Percentiles rank a stretch among this genome's conserved stretches.
Evolutionary conservation across 2,329 filamentous ascomycete species (phyloP).

Genomic region (Neopestalotiopsis rosae): DNA sequence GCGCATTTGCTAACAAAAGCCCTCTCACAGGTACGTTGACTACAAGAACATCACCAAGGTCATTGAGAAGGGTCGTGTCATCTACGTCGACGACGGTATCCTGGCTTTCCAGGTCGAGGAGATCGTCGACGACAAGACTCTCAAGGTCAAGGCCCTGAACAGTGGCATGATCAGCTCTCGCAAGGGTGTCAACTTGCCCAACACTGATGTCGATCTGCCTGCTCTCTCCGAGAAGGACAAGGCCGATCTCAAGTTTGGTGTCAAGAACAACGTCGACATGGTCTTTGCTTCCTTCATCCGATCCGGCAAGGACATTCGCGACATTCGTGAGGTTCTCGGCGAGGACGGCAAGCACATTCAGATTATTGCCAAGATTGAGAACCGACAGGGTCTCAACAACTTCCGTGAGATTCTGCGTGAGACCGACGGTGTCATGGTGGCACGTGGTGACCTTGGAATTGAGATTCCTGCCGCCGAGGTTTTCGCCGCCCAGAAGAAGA

Average conservation of each 20-base stretch:
- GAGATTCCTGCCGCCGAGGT: conserved; percentile 98
- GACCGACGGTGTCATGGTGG: conserved; percentile 99
- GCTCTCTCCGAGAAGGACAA: conserved; percentile 98
- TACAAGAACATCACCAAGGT: conserved; percentile 99
- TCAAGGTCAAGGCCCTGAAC: conserved; percentile 89
- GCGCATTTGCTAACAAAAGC: neutral
- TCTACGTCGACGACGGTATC: conserved; percentile 98
- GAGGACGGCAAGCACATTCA: conserved; percentile 94
- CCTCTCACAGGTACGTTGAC: conserved; percentile 81
- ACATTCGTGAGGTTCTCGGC: conserved; percentile 91
- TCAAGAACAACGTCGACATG: conserved; percentile 99
- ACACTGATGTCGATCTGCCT: conserved; percentile 97
- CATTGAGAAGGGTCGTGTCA: conserved; percentile 86
- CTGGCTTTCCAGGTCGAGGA: conserved; percentile 93
- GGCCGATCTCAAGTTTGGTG: conserved; percentile 89
- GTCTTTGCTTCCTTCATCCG: conserved; percentile 99
- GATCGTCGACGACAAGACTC: conserved; percentile 85
- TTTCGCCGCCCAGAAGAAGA: conserved; percentile 99
- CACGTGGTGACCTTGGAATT: conserved; percentile 97
- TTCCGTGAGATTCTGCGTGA: conserved; percentile 95
- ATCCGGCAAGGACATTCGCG: conserved; percentile 85
- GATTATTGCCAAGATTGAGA: conserved; percentile 99
- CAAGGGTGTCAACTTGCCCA: conserved; percentile 99
- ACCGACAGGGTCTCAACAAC: conserved; percentile 99
- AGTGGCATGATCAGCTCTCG: conserved; percentile 98